A percentile compares a stretch with the other conserved stretches of the same genome.
Evolutionary conservation across 202 grass and related monocot genomes (phyloP).

Genomic region (Thinopyrum obtusiflorum): DNA sequence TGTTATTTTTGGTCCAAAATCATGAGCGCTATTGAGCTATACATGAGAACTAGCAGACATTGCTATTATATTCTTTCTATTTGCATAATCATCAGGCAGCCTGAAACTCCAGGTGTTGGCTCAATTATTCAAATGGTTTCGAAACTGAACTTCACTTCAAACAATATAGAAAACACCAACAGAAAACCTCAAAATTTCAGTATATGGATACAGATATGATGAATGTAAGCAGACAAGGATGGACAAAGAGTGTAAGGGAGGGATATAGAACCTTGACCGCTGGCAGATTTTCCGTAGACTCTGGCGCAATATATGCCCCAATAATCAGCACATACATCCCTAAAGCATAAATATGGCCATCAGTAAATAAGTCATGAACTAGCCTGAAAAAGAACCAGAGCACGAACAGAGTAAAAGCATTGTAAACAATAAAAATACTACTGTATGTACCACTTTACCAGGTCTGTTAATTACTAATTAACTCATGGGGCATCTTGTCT

Average conservation of each 20-base stretch:
- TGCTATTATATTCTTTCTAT: too few species aligned
- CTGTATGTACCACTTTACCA: neutral
- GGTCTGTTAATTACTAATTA: neutral
- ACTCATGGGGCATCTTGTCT: too few species aligned
- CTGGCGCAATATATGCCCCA: conserved; percentile 38
- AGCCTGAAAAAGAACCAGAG: neutral
- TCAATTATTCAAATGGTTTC: too few species aligned
- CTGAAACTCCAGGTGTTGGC: too few species aligned
- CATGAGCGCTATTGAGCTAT: neutral
- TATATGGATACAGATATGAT: neutral
- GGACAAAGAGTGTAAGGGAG: neutral
- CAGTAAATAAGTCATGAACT: neutral
- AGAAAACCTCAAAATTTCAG: too few species aligned
- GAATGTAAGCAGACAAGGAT: neutral
- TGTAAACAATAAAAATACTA: neutral
- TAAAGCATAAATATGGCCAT: conserved; percentile 18
- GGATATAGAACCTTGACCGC: conserved; percentile 48
- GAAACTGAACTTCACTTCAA: too few species aligned
- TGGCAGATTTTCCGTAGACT: conserved; percentile 19
- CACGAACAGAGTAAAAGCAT: neutral
- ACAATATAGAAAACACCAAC: too few species aligned
- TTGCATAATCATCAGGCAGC: too few species aligned
- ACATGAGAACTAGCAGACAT: neutral
- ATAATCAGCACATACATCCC: conserved; percentile 85
- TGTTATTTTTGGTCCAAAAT: neutral